Conservation (phyloP, 139 green algal genomes). For the Protoeuglena noctilucae region DNA sequence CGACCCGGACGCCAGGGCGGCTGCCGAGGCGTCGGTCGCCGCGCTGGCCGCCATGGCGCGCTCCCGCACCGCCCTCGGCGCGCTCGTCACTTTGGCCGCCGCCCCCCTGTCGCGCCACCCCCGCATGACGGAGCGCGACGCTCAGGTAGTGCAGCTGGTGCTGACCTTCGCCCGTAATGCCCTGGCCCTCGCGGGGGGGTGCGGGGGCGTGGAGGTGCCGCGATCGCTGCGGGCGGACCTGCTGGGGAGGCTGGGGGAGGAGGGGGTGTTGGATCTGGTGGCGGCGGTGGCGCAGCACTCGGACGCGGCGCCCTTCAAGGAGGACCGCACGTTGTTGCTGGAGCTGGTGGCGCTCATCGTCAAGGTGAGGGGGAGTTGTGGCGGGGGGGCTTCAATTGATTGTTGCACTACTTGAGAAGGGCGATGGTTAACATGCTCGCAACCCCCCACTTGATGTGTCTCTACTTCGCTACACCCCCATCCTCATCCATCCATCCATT, state of each 20-base stretch:
- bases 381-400: too few species aligned
- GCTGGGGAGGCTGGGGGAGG: slow-evolving; percentile 33
- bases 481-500: too few species aligned
- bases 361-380: too few species aligned
- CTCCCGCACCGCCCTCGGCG: slow-evolving; percentile 31
- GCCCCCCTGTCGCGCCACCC: slow-evolving; percentile 50
- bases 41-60: slow-evolving; percentile 22
- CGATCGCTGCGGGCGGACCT: slow-evolving; percentile 19
- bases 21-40: too few species aligned
- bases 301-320: slow-evolving; percentile 24
- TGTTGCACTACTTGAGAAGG: too few species aligned
- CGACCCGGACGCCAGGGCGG: too few species aligned
- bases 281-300: slow-evolving; percentile 34
- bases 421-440: too few species aligned
- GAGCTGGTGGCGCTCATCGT: slow-evolving; percentile 41
- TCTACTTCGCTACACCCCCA: too few species aligned
- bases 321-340: slow-evolving; percentile 47
- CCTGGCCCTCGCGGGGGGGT: slow-evolving; percentile 16
- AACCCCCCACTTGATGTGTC: too few species aligned
- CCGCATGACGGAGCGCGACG: slow-evolving; percentile 42
- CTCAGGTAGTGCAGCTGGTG: slow-evolving; percentile 58
- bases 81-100: slow-evolving; percentile 42
- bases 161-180: slow-evolving; percentile 79
- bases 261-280: slow-evolving; percentile 56
- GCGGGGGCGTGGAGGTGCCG: background rate